Evolutionary conservation across 1,284 basidiomycete genomes (phyloP), one percentile per base, ranked within the genome.

Genomic region (Rhizopogon parksii): DNA sequence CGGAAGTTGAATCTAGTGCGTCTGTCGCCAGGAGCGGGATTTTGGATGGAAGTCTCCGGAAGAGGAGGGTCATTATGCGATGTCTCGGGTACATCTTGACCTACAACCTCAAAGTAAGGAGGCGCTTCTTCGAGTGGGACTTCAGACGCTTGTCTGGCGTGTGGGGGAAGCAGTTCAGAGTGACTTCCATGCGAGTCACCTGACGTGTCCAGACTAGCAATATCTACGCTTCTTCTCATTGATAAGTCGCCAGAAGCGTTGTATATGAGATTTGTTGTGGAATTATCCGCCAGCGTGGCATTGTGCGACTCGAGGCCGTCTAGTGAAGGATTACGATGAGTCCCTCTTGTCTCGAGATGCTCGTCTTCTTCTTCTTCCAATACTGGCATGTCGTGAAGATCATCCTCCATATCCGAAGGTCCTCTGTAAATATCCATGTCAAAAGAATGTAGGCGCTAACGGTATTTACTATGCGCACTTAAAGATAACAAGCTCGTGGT

Each of bases 401-500:
- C 64, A 30, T 74, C 73, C 19, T 71, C 70, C 55, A 62, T 57
- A 0, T 72, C 74, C 9, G 62, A 56, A 9, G 68, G 67, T 3
- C 71, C 75, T n/a, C 73, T 75, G 56, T 43, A 51, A 27, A 47
- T 3, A 38, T 24, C 25, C 17, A 52, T 24, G 39, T 51, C 12
- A 30, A 34, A 47, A 8, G 9, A 30, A 25, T 38, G 12, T 9
- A 5, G 37, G 12, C 30, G 12, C 36, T 25, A 14, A 39, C 1
- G 19, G 32, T 14, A 38, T 27, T 17, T 24, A 46, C 32, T 40
- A 40, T 40, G 40, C 71, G 56, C 56, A 85, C 85, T 82, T 72
- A 54, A 79, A 79, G 51, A 90, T 80, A 6, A 89, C 87, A 27
- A 90, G 72, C 61, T 89, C 86, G 47, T 83, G 75, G 49, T 88